A percentile compares a stretch with the other conserved stretches of the same genome.
These are phyloP conservation scores for Piper longum DNA, from an alignment of 164 flowering plant species.

Conservation along the genomic window DNA sequence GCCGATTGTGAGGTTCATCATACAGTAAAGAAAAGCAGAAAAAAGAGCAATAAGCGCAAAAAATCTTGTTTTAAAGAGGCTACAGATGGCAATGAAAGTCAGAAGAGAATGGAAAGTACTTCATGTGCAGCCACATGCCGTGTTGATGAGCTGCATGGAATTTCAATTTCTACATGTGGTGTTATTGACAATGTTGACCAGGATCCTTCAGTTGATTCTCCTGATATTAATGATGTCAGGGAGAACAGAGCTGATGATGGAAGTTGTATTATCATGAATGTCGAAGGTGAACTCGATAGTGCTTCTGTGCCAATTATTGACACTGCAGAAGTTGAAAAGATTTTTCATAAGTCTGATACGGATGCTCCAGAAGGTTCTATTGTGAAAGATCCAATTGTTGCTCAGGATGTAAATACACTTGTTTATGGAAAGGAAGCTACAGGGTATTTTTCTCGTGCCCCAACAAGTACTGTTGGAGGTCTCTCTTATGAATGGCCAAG, in stretches of 20 bases:
- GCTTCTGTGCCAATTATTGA: conserved; percentile 5
- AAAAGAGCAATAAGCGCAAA: conserved; percentile 28
- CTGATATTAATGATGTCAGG: conserved; percentile 3
- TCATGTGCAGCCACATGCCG: conserved; percentile 12
- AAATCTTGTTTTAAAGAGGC: conserved; percentile 9
- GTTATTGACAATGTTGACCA: not conserved
- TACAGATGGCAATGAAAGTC: conserved; percentile 14
- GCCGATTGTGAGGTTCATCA: conserved; percentile 26
- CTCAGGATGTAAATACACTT: conserved; percentile 17
- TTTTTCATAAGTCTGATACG: not conserved
- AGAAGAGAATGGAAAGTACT: conserved; percentile 14
- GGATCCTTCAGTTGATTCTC: not conserved
- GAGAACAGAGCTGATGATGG: conserved; percentile 8
- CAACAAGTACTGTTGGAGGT: conserved; percentile 25
- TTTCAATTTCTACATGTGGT: conserved; percentile 5
- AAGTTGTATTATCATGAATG: conserved; percentile 5
- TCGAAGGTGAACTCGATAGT: conserved; percentile 9
- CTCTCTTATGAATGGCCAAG: conserved; percentile 79
- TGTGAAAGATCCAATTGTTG: conserved; percentile 10
- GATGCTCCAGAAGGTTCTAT: conserved; percentile 8
- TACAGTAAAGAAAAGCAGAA: conserved; percentile 39
- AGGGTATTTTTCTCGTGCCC: conserved; percentile 14
- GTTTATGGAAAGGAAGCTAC: conserved; percentile 19
- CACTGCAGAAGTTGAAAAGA: conserved; percentile 1
- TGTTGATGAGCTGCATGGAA: conserved; percentile 11